Evolutionary conservation across 768 basidiomycete species (phyloP).

Genomic region (Gymnopilus junonius): DNA sequence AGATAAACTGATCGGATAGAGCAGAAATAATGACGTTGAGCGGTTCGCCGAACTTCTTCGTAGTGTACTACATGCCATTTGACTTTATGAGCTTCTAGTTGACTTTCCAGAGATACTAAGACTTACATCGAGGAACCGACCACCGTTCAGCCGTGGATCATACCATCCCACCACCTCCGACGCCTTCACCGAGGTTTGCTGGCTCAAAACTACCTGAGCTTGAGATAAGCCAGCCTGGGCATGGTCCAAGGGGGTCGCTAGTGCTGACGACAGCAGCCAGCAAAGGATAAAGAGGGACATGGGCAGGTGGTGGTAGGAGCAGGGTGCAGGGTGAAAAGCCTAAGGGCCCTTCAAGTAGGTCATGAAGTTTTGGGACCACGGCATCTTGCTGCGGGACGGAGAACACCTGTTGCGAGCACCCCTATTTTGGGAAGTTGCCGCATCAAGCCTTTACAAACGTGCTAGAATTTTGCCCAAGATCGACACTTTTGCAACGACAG

Average conservation of each 20-base stretch:
- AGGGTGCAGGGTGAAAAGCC: constrained; percentile 9
- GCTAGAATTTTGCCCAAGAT: not conserved
- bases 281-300: constrained; percentile 25
- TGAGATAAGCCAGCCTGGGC: constrained; percentile 5
- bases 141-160: constrained; percentile 78
- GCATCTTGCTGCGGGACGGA: constrained; percentile 20
- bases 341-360: not conserved
- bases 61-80: constrained; percentile 57
- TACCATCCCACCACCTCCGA: constrained; percentile 41
- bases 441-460: not conserved
- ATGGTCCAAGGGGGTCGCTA: constrained; percentile 22
- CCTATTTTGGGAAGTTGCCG: constrained; percentile 3
- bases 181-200: constrained; percentile 2
- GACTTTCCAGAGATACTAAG: not conserved
- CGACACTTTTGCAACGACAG: not conserved
- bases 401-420: constrained; percentile 18
- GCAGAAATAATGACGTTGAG: constrained; percentile 84
- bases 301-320: constrained; percentile 9
- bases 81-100: not conserved
- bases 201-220: constrained; percentile 19
- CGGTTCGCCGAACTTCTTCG: constrained; percentile 72
- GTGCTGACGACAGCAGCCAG: constrained; percentile 18
- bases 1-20: constrained; percentile 76
- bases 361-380: constrained; percentile 1
- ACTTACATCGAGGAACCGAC: constrained; percentile 76